Conservation (phyloP, 2,329 filamentous ascomycete species). For the Aspergillus sclerotialis region DNA sequence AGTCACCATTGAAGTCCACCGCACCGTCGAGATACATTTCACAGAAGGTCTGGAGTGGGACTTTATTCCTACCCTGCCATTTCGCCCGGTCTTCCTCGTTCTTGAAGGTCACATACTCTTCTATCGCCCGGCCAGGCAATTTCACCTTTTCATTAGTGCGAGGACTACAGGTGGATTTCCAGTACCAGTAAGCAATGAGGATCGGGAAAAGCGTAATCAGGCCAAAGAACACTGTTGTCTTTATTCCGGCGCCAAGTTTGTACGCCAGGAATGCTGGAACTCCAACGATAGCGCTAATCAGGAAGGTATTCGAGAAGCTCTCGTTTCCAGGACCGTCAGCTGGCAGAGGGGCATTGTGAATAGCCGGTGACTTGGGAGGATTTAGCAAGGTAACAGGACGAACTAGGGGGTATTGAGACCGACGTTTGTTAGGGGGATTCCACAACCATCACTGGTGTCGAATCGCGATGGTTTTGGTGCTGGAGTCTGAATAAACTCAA, state of each 20-base stretch:
- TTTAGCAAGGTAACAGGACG: no score
- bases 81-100: conserved; percentile 13
- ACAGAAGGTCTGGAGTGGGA: conserved; percentile 21
- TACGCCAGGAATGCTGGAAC: conserved; percentile 15
- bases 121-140: conserved; percentile 16
- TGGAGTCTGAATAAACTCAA: conserved; percentile 21
- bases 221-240: conserved; percentile 10
- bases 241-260: conserved; percentile 9
- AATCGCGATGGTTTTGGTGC: conserved; percentile 13
- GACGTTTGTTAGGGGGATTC: conserved; percentile 17
- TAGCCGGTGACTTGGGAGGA: conserved; percentile 16
- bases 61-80: conserved; percentile 18
- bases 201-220: conserved; percentile 12
- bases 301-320: conserved; percentile 17
- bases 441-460: conserved; percentile 15
- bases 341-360: conserved; percentile 17
- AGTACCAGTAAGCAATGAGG: conserved; percentile 16
- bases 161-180: conserved; percentile 10
- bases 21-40: conserved; percentile 25
- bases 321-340: conserved; percentile 20
- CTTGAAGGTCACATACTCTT: conserved; percentile 24
- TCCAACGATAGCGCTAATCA: conserved; percentile 12
- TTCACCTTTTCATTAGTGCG: conserved; percentile 17
- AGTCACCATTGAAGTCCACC: conserved; percentile 28
- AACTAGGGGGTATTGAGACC: no score